Percentiles rank a stretch among this genome's conserved stretches.
Evolutionary conservation across 768 basidiomycete genomes (phyloP).

Genomic region (Austroboletus festivus): DNA sequence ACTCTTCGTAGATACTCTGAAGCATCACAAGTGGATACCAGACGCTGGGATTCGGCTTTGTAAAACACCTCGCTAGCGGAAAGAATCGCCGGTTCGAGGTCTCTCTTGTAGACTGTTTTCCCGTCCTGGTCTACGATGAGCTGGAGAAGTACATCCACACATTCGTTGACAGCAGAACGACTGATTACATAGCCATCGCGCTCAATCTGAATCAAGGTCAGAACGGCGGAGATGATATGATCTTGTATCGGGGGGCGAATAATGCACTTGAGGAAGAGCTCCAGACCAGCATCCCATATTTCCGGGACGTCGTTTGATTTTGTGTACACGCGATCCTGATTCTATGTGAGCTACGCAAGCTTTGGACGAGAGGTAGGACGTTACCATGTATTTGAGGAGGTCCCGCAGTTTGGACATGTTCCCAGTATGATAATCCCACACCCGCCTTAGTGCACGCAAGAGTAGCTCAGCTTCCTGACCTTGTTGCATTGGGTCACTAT

Average conservation of each 20-base stretch:
- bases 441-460: constrained; percentile 74
- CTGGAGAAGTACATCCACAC: constrained; percentile 78
- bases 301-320: constrained; percentile 69
- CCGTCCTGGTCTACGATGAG: constrained; percentile 51
- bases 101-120: constrained; percentile 71
- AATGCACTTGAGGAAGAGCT: constrained; percentile 81
- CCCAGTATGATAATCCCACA: constrained; percentile 92
- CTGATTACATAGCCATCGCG: constrained; percentile 89
- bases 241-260: constrained; percentile 78
- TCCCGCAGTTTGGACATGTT: constrained; percentile 87
- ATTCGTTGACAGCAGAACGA: constrained; percentile 86
- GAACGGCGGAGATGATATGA: constrained; percentile 76
- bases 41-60: constrained; percentile 61
- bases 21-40: constrained; percentile 75
- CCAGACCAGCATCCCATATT: constrained; percentile 77
- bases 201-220: constrained; percentile 86
- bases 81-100: constrained; percentile 82
- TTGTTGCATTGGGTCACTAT: constrained; percentile 66
- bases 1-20: constrained; percentile 80
- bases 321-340: constrained; percentile 88
- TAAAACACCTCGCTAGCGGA: constrained; percentile 80
- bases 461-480: constrained; percentile 83
- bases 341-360: constrained; percentile 12
- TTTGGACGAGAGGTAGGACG: constrained; percentile 15
- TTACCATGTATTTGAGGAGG: constrained; percentile 94